phyloP scores from a whole-genome alignment of 208 protist genomes.

The Jaenimonas drosophilae region DNA sequence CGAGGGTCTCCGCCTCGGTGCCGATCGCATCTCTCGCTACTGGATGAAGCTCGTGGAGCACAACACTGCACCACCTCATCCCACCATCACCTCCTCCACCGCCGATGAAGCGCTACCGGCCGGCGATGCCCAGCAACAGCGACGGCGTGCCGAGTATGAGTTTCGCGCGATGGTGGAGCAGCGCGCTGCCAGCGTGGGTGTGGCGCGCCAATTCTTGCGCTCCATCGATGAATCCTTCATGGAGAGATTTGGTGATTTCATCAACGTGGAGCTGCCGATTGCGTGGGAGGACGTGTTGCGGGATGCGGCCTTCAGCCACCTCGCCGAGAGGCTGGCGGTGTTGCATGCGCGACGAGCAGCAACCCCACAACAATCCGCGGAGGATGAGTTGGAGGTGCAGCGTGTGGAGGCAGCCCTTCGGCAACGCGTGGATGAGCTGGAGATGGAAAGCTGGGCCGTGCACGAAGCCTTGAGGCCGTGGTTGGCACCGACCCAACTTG shows the following conservation, averaged over 20 bases:
- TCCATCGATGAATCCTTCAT: conserved; percentile 25
- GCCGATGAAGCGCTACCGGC: conserved; percentile 9
- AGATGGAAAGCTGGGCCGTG: conserved; percentile 31
- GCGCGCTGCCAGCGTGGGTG: conserved; percentile 15
- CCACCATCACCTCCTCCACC: neutral
- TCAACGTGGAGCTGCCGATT: conserved; percentile 48
- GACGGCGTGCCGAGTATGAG: conserved; percentile 7
- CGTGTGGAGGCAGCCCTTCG: conserved; percentile 8
- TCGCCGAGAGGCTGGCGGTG: too few species aligned
- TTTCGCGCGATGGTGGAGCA: conserved; percentile 27
- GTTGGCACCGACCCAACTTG: conserved; percentile 5
- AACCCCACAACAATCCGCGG: conserved; percentile 8
- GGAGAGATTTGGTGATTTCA: conserved; percentile 11
- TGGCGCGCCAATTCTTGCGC: conserved; percentile 21
- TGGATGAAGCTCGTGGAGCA: conserved; percentile 12
- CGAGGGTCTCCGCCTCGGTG: conserved; percentile 29
- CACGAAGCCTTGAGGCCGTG: conserved; percentile 14
- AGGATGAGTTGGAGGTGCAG: conserved; percentile 9
- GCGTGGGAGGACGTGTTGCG: conserved; percentile 40
- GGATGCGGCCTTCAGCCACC: conserved; percentile 34
- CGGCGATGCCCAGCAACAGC: neutral
- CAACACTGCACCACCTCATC: neutral
- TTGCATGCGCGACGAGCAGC: conserved; percentile 11
- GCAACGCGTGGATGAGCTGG: conserved; percentile 16
- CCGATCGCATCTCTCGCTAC: conserved; percentile 34